A percentile compares a stretch with the other conserved stretches of the same genome.
phyloP scores from a whole-genome alignment of 2,329 filamentous ascomycete species.

The Neopestalotiopsis sp. region DNA sequence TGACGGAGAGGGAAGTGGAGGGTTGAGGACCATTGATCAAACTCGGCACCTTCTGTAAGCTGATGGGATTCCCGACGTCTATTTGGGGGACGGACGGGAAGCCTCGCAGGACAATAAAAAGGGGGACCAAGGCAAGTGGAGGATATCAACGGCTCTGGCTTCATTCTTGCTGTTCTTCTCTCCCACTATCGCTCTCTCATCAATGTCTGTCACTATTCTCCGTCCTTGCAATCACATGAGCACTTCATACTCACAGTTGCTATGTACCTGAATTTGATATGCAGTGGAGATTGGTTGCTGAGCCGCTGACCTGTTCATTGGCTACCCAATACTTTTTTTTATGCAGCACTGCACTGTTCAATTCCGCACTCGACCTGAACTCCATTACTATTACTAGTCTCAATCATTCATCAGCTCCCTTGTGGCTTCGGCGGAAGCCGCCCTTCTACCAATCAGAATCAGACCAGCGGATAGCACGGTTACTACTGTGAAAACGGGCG shows the following conservation, averaged over 20 bases:
- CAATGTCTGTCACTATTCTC: not conserved
- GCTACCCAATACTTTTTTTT: not conserved
- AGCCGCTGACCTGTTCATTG: not conserved
- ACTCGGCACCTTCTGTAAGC: slow-evolving; percentile 3
- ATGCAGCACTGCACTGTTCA: not conserved
- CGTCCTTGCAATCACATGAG: not conserved
- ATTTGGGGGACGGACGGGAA: not conserved
- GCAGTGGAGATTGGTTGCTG: not conserved
- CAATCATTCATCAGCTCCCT: not conserved
- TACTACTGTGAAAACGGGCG: not conserved
- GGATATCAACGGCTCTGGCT: not conserved
- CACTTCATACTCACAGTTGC: not conserved
- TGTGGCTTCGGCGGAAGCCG: not conserved
- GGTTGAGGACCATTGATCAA: not conserved
- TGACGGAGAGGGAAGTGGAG: slow-evolving; percentile 11
- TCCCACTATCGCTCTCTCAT: not conserved
- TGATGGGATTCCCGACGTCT: slow-evolving; percentile 9
- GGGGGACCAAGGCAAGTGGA: too few species aligned
- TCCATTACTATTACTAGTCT: not conserved
- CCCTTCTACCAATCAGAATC: not conserved
- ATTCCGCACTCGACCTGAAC: not conserved
- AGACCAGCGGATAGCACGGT: not conserved
- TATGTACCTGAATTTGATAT: not conserved
- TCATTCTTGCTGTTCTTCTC: not conserved
- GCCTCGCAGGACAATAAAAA: not conserved